phyloP scores from a whole-genome alignment of 2,329 filamentous ascomycete species.

The Bisporella sp. region DNA sequence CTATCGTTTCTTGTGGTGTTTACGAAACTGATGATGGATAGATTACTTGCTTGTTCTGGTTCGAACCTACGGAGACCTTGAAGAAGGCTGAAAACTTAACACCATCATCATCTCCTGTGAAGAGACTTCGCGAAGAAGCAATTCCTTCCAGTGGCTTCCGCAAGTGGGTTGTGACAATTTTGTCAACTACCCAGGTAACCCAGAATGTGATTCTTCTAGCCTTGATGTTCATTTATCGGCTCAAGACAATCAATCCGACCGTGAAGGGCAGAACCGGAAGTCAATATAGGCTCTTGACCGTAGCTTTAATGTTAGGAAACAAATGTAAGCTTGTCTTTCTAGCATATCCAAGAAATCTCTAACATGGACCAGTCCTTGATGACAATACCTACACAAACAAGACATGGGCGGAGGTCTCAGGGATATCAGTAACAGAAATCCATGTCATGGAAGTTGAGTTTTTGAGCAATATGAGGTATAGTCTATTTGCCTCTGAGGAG shows the following conservation, averaged over 20 bases:
- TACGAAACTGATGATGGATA: slow-evolving; percentile 32
- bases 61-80: slow-evolving; percentile 78
- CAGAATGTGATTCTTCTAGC: slow-evolving; percentile 91
- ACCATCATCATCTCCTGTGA: slow-evolving; percentile 34
- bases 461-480: slow-evolving; percentile 95
- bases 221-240: slow-evolving; percentile 82
- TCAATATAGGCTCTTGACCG: slow-evolving; percentile 86
- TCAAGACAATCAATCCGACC: slow-evolving; percentile 83
- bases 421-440: slow-evolving; percentile 88
- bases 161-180: slow-evolving; percentile 88
- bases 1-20: not conserved
- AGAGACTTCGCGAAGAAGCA: slow-evolving; percentile 61
- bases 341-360: slow-evolving; percentile 10
- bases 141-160: slow-evolving; percentile 73
- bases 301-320: slow-evolving; percentile 95
- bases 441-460: slow-evolving; percentile 99
- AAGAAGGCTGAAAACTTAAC: slow-evolving; percentile 57
- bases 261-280: slow-evolving; percentile 91
- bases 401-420: slow-evolving; percentile 97
- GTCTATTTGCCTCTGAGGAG: slow-evolving; percentile 74
- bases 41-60: slow-evolving; percentile 98
- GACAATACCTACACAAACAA: slow-evolving; percentile 99
- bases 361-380: slow-evolving; percentile 60
- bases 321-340: slow-evolving; percentile 59
- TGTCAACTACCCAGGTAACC: slow-evolving; percentile 92